phyloP scores from a whole-genome alignment of 306 rosid species.

The Quercus dentata region DNA sequence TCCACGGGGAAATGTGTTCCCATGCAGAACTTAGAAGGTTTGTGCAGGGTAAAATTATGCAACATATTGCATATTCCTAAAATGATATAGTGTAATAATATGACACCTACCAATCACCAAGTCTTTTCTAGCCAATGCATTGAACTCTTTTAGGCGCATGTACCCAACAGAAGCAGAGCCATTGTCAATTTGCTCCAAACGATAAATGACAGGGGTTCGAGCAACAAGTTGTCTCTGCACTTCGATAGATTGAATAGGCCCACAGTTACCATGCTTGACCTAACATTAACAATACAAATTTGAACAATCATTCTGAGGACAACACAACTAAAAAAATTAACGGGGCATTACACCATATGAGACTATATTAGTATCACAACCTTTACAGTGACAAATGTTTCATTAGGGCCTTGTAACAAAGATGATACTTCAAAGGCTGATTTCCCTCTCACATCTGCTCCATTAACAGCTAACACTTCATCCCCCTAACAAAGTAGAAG shows the following conservation, averaged over 20 bases:
- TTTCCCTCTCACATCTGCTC: constrained; percentile 69
- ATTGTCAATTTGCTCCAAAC: constrained; percentile 70
- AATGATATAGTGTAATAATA: not conserved
- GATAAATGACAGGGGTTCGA: constrained; percentile 83
- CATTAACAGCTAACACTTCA: constrained; percentile 86
- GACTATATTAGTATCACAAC: constrained; percentile 52
- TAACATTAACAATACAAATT: constrained; percentile 29
- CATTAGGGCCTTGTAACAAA: constrained; percentile 83
- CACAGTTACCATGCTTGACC: constrained; percentile 95
- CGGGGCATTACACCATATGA: constrained; percentile 8
- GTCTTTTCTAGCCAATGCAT: constrained; percentile 95
- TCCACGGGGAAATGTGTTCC: no score
- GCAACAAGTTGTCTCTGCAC: constrained; percentile 87
- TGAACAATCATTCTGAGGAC: constrained; percentile 25
- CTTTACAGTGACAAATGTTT: constrained; percentile 82
- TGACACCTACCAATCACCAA: constrained; percentile 64
- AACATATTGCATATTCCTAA: not conserved
- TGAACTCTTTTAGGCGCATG: constrained; percentile 88
- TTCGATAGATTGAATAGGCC: constrained; percentile 70
- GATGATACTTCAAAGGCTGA: constrained; percentile 92
- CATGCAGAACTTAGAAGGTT: not conserved
- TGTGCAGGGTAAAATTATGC: not conserved
- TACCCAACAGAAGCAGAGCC: constrained; percentile 70
- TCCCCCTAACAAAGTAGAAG: constrained; percentile 57
- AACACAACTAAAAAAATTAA: constrained; percentile 25